phyloP scores from a whole-genome alignment of 129 eudicot species.

The Cynara cardunculus region DNA sequence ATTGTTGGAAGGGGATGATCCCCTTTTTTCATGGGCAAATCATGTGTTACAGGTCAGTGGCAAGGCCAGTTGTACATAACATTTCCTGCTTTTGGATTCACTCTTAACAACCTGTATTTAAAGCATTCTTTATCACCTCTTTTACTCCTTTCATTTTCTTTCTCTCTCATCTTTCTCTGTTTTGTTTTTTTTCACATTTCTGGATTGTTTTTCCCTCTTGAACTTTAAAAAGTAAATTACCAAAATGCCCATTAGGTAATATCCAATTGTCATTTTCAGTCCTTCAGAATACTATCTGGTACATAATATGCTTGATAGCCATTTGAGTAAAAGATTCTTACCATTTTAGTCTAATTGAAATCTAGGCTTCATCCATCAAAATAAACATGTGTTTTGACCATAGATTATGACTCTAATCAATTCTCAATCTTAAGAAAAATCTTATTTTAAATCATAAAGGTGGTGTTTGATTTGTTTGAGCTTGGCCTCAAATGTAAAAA shows the following conservation, averaged over 20 bases:
- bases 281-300: not conserved
- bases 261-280: slow-evolving; percentile 14
- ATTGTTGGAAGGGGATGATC: slow-evolving; percentile 16
- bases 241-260: not conserved
- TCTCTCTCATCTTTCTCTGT: slow-evolving; percentile 17
- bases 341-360: not conserved
- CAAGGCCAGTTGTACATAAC: slow-evolving; percentile 37
- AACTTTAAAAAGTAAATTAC: slow-evolving; percentile 15
- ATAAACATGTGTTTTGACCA: not conserved
- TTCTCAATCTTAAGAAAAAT: not conserved
- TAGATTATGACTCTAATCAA: not conserved
- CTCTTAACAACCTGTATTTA: slow-evolving; percentile 19
- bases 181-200: slow-evolving; percentile 9
- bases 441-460: too few relatives aligned
- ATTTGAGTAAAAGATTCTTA: not conserved
- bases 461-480: too few relatives aligned
- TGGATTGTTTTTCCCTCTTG: slow-evolving; percentile 22
- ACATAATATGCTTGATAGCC: not conserved
- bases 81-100: slow-evolving; percentile 39
- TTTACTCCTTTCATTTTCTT: slow-evolving; percentile 37
- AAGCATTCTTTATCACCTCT: slow-evolving; percentile 34
- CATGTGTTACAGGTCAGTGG: slow-evolving; percentile 41
- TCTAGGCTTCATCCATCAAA: not conserved
- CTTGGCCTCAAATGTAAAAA: too few relatives aligned
- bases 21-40: slow-evolving; percentile 35